Conservation (phyloP, 371 early-diverging fungal species). For the Sporodiniella umbellata region DNA sequence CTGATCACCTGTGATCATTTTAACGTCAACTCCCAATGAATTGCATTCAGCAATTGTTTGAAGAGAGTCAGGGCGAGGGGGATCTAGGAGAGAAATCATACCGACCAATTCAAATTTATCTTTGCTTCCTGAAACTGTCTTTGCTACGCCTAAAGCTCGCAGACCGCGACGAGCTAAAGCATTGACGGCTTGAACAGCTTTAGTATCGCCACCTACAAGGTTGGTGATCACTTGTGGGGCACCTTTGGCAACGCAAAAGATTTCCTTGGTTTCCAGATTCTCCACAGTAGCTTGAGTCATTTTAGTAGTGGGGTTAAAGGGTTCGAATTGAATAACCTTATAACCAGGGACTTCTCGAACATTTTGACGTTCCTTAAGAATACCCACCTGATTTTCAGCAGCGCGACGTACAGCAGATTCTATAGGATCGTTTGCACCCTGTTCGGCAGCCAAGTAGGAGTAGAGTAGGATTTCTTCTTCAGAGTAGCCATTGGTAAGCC, state of each 20-base stretch:
- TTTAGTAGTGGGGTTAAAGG: constrained; percentile 81
- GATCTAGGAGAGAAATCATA: constrained; percentile 76
- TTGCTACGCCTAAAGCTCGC: constrained; percentile 68
- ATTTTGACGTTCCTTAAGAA: constrained; percentile 45
- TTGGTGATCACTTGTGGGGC: constrained; percentile 60
- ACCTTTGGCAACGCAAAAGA: constrained; percentile 64
- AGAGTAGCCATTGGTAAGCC: constrained; percentile 66
- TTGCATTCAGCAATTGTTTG: constrained; percentile 77
- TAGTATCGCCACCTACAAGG: constrained; percentile 54
- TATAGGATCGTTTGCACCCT: constrained; percentile 91
- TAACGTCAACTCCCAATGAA: constrained; percentile 77
- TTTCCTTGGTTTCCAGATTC: constrained; percentile 67
- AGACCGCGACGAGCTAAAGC: constrained; percentile 70
- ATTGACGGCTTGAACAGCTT: constrained; percentile 49
- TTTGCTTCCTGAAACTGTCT: constrained; percentile 40
- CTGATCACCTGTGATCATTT: constrained; percentile 93
- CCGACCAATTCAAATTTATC: constrained; percentile 58
- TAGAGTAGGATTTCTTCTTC: constrained; percentile 81
- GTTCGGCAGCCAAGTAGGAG: constrained; percentile 86
- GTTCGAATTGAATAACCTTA: constrained; percentile 77
- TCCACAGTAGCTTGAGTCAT: constrained; percentile 86
- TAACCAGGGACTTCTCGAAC: constrained; percentile 59
- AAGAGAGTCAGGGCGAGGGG: constrained; percentile 72
- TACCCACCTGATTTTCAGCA: constrained; percentile 72
- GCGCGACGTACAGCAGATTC: constrained; percentile 88